Conservation (phyloP, 257 asterid species). For the Ilex asprella region DNA sequence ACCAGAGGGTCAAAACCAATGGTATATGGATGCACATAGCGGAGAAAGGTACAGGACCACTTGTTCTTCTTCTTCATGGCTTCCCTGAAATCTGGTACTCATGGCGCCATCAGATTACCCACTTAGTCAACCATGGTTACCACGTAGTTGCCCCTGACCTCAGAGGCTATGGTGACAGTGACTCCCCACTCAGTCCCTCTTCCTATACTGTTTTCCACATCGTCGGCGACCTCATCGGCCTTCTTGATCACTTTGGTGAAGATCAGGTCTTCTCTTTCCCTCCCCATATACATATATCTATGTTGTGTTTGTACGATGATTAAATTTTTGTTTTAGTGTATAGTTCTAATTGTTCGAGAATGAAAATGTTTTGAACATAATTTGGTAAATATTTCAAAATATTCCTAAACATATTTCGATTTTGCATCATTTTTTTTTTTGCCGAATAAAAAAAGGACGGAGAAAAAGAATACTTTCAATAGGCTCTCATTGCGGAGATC, state of each 20-base stretch:
- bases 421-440: background rate
- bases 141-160: conserved; percentile 46
- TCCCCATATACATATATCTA: background rate
- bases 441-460: background rate
- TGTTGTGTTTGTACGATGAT: no score
- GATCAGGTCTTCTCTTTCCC: conserved; percentile 23
- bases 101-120: conserved; percentile 43
- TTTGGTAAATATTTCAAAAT: no score
- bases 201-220: conserved; percentile 45
- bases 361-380: background rate
- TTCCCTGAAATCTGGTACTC: conserved; percentile 44
- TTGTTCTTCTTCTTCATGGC: conserved; percentile 48
- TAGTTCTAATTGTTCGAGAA: background rate
- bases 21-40: conserved; percentile 53
- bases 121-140: conserved; percentile 30
- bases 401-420: no score
- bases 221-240: conserved; percentile 41
- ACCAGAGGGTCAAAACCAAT: conserved; percentile 30
- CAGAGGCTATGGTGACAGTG: conserved; percentile 47
- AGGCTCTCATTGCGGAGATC: no score
- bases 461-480: no score
- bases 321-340: background rate
- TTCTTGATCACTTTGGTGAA: conserved; percentile 40
- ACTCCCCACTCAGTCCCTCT: conserved; percentile 31
- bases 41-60: conserved; percentile 43